Evolutionary conservation across 352 stramenopile genomes (phyloP).

Genomic region (Phytopythium boreale): DNA sequence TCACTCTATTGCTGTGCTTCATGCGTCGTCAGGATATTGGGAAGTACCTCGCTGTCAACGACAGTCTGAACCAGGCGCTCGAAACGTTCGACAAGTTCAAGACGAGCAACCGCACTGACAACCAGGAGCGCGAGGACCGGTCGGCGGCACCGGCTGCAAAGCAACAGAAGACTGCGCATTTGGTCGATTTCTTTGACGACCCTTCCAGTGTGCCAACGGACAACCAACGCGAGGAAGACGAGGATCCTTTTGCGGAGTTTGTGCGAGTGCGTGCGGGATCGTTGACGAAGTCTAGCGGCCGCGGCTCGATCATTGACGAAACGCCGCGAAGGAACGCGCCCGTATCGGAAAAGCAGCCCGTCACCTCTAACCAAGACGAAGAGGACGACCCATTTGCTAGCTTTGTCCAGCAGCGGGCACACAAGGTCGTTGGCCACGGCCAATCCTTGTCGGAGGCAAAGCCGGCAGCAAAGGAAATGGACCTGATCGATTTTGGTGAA

Average conservation of each 20-base stretch:
- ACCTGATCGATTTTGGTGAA: slow-evolving; percentile 70
- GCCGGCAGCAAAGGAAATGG: slow-evolving; percentile 18
- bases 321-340: not conserved
- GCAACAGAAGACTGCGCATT: not conserved
- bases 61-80: slow-evolving; percentile 56
- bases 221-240: slow-evolving; percentile 32
- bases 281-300: slow-evolving; percentile 13
- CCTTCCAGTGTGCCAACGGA: not conserved
- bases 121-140: slow-evolving; percentile 15
- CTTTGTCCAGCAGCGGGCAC: slow-evolving; percentile 53
- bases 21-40: slow-evolving; percentile 37
- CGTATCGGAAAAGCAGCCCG: slow-evolving; percentile 12
- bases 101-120: slow-evolving; percentile 19
- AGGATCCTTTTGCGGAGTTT: slow-evolving; percentile 68
- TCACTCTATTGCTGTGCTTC: not conserved
- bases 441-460: slow-evolving; percentile 20
- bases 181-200: slow-evolving; percentile 7
- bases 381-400: slow-evolving; percentile 64
- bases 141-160: not conserved
- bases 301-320: slow-evolving; percentile 6
- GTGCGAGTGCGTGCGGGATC: slow-evolving; percentile 36
- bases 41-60: slow-evolving; percentile 70
- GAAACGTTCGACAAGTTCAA: slow-evolving; percentile 50
- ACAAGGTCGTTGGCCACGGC: slow-evolving; percentile 30
- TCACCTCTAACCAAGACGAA: slow-evolving; percentile 21